Conservation (phyloP, 1,284 basidiomycete species). For the Fistulina hepatica region DNA sequence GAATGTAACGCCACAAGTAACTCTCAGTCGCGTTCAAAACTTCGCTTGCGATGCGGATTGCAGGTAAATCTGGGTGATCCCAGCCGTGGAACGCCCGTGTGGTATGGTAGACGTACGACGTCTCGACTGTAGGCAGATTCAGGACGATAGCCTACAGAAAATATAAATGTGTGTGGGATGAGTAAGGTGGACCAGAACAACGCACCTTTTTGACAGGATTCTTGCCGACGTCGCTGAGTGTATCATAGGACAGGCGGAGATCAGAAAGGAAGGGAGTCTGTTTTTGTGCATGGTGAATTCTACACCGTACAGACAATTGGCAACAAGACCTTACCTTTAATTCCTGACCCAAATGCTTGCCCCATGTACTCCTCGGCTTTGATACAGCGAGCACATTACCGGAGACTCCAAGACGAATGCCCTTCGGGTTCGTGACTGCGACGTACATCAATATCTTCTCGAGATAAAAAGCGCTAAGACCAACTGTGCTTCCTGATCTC, state of each 20-base stretch:
- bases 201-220: conserved; percentile 62
- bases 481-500: conserved; percentile 58
- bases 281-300: too few relatives aligned
- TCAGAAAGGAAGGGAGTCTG: conserved; percentile 5
- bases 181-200: conserved; percentile 1
- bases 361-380: conserved; percentile 68
- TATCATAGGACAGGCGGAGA: conserved; percentile 27
- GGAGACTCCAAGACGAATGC: conserved; percentile 78
- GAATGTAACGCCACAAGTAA: conserved; percentile 87
- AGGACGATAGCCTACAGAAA: conserved; percentile 66
- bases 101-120: conserved; percentile 77
- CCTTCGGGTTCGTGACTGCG: conserved; percentile 69
- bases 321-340: conserved; percentile 46
- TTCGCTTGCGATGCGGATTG: conserved; percentile 75
- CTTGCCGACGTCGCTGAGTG: conserved; percentile 67
- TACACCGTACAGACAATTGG: too few relatives aligned
- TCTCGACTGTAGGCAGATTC: conserved; percentile 89
- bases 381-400: conserved; percentile 72
- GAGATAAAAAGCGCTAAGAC: conserved; percentile 21
- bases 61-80: conserved; percentile 76
- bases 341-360: conserved; percentile 50
- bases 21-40: conserved; percentile 92
- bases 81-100: conserved; percentile 75
- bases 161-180: conserved; percentile 23
- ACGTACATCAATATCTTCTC: not conserved